Percentiles rank a stretch among this genome's conserved stretches.
phyloP scores from a whole-genome alignment of 768 basidiomycete species.

The Cystoderma amianthinum region DNA sequence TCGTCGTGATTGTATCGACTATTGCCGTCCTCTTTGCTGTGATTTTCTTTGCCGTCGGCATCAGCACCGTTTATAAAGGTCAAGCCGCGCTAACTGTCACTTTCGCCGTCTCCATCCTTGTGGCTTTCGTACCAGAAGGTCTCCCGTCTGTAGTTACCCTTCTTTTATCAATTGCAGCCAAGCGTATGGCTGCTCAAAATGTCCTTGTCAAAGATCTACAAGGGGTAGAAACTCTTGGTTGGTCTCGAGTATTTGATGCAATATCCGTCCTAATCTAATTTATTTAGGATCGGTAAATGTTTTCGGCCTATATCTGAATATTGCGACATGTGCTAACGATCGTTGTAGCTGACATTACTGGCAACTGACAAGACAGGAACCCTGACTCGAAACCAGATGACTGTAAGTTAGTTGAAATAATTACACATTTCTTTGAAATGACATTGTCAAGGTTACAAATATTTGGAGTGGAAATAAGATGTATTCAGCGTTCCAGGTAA shows the following conservation, averaged over 20 bases:
- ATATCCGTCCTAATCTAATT: slow-evolving; percentile 11
- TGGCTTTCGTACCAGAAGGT: slow-evolving; percentile 58
- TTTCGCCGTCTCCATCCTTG: slow-evolving; percentile 53
- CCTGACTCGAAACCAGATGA: too few species aligned
- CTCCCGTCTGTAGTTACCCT: slow-evolving; percentile 64
- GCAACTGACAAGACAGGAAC: too few species aligned
- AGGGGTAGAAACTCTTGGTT: slow-evolving; percentile 64
- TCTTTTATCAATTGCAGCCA: slow-evolving; percentile 61
- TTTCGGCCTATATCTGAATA: too few species aligned
- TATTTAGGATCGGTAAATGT: slow-evolving; percentile 43
- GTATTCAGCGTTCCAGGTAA: too few species aligned
- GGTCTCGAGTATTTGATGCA: slow-evolving; percentile 15
- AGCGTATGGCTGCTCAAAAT: slow-evolving; percentile 65
- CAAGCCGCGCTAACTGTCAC: slow-evolving; percentile 54
- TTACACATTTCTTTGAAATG: too few species aligned
- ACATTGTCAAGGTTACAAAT: too few species aligned
- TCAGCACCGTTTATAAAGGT: slow-evolving; percentile 60
- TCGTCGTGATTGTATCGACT: slow-evolving; percentile 54
- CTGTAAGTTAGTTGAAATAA: too few species aligned
- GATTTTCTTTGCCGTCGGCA: slow-evolving; percentile 60
- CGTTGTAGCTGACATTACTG: too few species aligned
- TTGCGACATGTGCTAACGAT: too few species aligned
- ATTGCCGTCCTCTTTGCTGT: slow-evolving; percentile 58
- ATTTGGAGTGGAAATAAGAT: too few species aligned
- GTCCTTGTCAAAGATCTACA: slow-evolving; percentile 72